phyloP scores from a whole-genome alignment of 2,329 filamentous ascomycete species.

The Phaeosphaeriaceae sp. region DNA sequence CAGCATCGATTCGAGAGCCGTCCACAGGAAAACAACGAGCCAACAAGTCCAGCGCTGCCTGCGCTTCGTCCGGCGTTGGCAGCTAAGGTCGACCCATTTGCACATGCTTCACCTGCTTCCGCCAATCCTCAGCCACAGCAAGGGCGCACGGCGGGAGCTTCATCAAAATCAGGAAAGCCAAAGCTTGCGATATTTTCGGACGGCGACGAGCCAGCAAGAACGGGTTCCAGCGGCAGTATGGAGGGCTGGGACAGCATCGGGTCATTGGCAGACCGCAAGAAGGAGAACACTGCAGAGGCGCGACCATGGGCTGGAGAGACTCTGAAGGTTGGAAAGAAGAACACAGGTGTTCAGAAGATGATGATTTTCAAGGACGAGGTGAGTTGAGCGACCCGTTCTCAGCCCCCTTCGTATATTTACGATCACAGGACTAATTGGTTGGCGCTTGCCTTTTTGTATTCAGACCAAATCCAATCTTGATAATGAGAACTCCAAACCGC shows the following conservation, averaged over 20 bases:
- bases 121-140: slow-evolving; percentile 71
- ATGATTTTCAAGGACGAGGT: slow-evolving; percentile 95
- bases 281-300: slow-evolving; percentile 87
- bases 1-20: slow-evolving; percentile 77
- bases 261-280: slow-evolving; percentile 84
- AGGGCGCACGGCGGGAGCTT: slow-evolving; percentile 53
- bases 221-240: slow-evolving; percentile 62
- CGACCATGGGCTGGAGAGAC: slow-evolving; percentile 94
- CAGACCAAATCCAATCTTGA: slow-evolving; percentile 52
- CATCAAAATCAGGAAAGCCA: slow-evolving; percentile 71
- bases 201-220: slow-evolving; percentile 62
- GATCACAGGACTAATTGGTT: slow-evolving; percentile 84
- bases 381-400: slow-evolving; percentile 57
- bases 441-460: slow-evolving; percentile 59
- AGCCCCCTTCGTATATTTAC: slow-evolving; percentile 51
- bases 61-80: slow-evolving; percentile 82
- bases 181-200: slow-evolving; percentile 96
- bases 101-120: slow-evolving; percentile 54
- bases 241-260: slow-evolving; percentile 94
- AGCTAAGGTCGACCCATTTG: slow-evolving; percentile 84
- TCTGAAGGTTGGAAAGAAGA: slow-evolving; percentile 84
- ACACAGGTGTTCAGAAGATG: slow-evolving; percentile 79
- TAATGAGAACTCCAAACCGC: slow-evolving; percentile 55
- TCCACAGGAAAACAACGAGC: slow-evolving; percentile 67
- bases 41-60: slow-evolving; percentile 86